Conservation (phyloP, 2,329 filamentous ascomycete species). For the Cercospora sp. region DNA sequence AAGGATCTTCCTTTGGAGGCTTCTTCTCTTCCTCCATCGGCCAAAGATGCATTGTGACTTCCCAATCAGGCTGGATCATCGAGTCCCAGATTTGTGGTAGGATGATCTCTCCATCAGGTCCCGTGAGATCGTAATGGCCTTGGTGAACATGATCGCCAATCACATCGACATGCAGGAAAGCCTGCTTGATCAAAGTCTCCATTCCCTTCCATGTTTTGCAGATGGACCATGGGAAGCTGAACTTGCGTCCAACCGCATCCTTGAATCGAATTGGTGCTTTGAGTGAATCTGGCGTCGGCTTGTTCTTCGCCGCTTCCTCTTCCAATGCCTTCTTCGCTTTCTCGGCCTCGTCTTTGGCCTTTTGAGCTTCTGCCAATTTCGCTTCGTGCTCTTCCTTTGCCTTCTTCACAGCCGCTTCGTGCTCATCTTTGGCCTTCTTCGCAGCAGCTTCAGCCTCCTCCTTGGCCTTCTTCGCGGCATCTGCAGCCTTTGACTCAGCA, state of each 20-base stretch:
- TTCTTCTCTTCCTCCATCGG: conserved; percentile 42
- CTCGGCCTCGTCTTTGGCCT: conserved; percentile 53
- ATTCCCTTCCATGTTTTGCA: conserved; percentile 66
- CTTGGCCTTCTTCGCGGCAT: background rate
- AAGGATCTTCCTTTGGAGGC: conserved; percentile 19
- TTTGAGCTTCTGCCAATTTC: conserved; percentile 57
- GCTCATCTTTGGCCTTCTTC: conserved; percentile 43
- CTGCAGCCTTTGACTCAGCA: conserved; percentile 43
- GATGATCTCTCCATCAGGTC: conserved; percentile 53
- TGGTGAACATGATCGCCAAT: conserved; percentile 49
- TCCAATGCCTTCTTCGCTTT: conserved; percentile 52
- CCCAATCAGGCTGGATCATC: conserved; percentile 51
- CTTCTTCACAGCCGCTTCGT: conserved; percentile 53
- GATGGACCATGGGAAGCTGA: conserved; percentile 84
- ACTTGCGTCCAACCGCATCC: conserved; percentile 87
- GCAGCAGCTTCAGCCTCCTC: conserved; percentile 49
- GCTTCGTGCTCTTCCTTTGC: conserved; percentile 50
- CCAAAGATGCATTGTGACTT: conserved; percentile 54
- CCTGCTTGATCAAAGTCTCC: conserved; percentile 53
- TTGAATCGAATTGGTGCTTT: conserved; percentile 84
- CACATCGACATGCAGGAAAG: conserved; percentile 50
- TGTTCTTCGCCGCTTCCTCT: conserved; percentile 50
- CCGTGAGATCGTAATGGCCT: conserved; percentile 51
- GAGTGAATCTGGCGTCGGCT: conserved; percentile 54
- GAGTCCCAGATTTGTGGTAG: conserved; percentile 53